Base-by-base conservation (phyloP, 2,329 filamentous ascomycete species). In the Lachnellula hyalina region DNA sequence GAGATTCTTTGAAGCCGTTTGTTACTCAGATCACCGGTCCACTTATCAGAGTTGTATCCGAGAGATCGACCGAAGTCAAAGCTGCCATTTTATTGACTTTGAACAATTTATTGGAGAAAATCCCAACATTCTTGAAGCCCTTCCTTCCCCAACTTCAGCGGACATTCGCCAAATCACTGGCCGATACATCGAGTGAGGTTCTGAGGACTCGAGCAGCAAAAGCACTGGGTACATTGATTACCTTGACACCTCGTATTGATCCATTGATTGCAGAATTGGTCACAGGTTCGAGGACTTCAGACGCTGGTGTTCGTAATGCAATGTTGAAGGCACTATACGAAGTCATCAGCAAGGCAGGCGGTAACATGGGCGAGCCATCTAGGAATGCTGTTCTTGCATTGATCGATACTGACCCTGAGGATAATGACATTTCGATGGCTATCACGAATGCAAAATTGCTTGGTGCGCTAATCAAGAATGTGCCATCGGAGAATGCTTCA, bases 261-360 rank as follows among this genome's bases (percentile, higher is more conserved):
- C 94, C 95, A 49, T 80, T 99, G 52, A 95, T 99, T 61, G 76
- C 82, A 57, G 94, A 99, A 73, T 80, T 99, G 47, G 91, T 97
- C 19, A 89, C 94, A n/a, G 94, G 94, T 47, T 94, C 91, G 25
- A 96, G 93, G 77, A 97, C 94, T 0, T 75, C 83, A 1, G 93
- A 97, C 68, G 69, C 84, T 5, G 93, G 93, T 46, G 94, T 99
- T 61, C 89, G 84, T 73, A 94, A 88, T 62, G 94, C 94, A 28
- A 99, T 99, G 94, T 80, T 99, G 66, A 96, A 95, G 76, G 94
- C 94, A 3, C 75, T 99, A 46, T 96, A 95, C 68, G 93, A 97
- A 68, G 94, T 99, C 32, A 87, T 99, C 57, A 93, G 90, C 77
- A 96, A 96, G 73, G 93, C 92, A 17, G 94, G 94, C 52, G 80